Conservation (phyloP, 495 filamentous ascomycete species). For the Aspergillus asperescens region DNA sequence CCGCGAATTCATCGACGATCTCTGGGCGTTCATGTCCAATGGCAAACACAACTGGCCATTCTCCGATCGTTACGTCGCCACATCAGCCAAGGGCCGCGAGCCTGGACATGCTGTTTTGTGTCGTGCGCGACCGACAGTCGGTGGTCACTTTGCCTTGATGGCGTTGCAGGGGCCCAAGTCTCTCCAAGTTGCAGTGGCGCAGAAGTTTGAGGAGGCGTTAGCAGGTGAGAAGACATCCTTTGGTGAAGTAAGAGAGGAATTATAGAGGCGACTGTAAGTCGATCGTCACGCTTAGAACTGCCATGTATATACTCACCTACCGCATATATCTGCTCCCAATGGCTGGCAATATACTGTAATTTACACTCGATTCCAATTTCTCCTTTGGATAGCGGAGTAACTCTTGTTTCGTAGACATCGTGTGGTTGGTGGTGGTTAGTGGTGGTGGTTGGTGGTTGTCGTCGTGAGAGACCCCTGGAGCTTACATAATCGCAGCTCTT, state of each 20-base stretch:
- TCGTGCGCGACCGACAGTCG: conserved; percentile 51
- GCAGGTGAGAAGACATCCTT: background rate
- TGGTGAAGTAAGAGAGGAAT: conserved; percentile 15
- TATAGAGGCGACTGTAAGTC: background rate
- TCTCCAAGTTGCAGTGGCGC: conserved; percentile 21
- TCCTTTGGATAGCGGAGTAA: too few species aligned
- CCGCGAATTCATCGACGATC: conserved; percentile 36
- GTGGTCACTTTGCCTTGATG: conserved; percentile 51
- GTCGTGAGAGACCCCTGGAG: background rate
- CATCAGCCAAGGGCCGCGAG: conserved; percentile 32
- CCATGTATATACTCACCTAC: background rate
- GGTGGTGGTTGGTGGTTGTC: background rate
- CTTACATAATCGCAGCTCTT: conserved; percentile 14
- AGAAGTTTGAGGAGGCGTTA: background rate
- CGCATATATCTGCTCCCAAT: background rate
- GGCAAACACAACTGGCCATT: conserved; percentile 47
- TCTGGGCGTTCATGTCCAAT: conserved; percentile 45
- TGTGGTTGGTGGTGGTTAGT: too few species aligned
- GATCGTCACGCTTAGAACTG: too few species aligned
- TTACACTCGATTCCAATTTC: background rate
- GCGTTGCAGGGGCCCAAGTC: conserved; percentile 35
- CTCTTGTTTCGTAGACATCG: too few species aligned
- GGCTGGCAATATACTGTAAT: background rate
- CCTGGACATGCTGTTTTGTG: conserved; percentile 37
- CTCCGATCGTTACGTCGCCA: conserved; percentile 41